Evolutionary conservation across 768 basidiomycete species (phyloP).

Genomic region (Agaricus subrufescens): DNA sequence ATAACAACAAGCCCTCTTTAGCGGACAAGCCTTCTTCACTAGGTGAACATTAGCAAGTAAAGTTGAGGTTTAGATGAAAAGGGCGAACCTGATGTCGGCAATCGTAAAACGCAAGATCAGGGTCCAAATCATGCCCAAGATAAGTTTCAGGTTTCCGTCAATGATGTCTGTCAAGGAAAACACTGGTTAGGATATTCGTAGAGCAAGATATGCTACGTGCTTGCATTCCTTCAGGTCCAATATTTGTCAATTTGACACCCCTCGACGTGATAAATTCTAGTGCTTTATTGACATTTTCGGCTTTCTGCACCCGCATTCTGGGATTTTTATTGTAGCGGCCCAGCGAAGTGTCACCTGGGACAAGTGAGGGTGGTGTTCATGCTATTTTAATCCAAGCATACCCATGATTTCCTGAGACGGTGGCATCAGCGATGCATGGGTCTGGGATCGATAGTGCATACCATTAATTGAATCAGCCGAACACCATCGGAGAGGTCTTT

Average conservation of each 20-base stretch:
- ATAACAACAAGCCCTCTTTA: conserved; percentile 93
- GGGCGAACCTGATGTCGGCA: conserved; percentile 90
- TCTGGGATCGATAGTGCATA: conserved; percentile 25
- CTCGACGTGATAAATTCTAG: conserved; percentile 91
- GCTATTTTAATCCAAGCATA: conserved; percentile 17
- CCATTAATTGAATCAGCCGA: conserved; percentile 92
- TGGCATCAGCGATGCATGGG: neutral
- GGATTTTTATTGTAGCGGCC: conserved; percentile 93
- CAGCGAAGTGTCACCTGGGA: conserved; percentile 80
- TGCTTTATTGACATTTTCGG: conserved; percentile 97
- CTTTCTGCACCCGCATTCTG: conserved; percentile 91
- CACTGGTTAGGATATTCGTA: neutral
- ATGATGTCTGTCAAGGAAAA: conserved; percentile 73
- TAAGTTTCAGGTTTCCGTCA: conserved; percentile 97
- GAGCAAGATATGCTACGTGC: neutral
- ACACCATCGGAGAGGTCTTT: conserved; percentile 94
- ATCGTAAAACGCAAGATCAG: conserved; percentile 96
- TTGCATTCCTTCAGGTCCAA: conserved; percentile 83
- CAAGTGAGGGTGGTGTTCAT: neutral
- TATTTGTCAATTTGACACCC: conserved; percentile 95
- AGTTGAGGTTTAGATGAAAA: neutral
- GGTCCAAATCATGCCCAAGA: conserved; percentile 99
- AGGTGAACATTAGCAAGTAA: conserved; percentile 12
- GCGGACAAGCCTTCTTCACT: conserved; percentile 99
- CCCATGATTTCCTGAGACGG: conserved; percentile 91